Conservation (phyloP, 495 filamentous ascomycete species). For the Cetradonia linearis region DNA sequence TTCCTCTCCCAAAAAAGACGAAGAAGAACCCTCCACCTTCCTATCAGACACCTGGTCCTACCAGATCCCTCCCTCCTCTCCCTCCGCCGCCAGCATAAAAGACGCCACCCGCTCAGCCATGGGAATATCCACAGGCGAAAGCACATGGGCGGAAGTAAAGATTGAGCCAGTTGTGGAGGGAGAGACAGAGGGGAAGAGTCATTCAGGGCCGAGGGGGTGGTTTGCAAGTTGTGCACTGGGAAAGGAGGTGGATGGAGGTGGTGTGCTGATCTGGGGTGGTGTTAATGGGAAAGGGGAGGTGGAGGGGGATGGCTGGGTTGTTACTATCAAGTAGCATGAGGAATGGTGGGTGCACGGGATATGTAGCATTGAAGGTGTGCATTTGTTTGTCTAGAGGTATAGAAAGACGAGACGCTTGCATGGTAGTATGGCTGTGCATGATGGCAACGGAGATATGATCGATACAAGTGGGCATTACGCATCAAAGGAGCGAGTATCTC, state of each 20-base stretch:
- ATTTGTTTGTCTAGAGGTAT: too few relatives aligned
- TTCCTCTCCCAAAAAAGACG: too few relatives aligned
- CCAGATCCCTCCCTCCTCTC: conserved; percentile 36
- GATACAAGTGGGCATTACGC: too few relatives aligned
- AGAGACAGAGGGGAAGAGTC: conserved; percentile 35
- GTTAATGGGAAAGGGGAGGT: conserved; percentile 38
- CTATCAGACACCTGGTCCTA: conserved; percentile 42
- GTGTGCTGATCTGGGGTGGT: conserved; percentile 44
- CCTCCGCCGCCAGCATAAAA: conserved; percentile 41
- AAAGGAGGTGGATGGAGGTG: conserved; percentile 32
- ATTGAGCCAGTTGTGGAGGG: conserved; percentile 34
- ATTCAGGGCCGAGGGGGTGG: conserved; percentile 41
- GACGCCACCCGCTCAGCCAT: conserved; percentile 38
- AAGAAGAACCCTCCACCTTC: too few relatives aligned
- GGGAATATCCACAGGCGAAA: conserved; percentile 32
- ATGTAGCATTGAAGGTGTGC: too few relatives aligned
- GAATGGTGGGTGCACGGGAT: too few relatives aligned
- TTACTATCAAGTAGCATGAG: conserved; percentile 20
- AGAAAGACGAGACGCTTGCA: too few relatives aligned
- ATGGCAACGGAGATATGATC: too few relatives aligned
- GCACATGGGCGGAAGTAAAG: conserved; percentile 40
- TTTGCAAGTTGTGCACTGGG: conserved; percentile 35
- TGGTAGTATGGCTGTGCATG: too few relatives aligned
- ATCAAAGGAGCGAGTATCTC: too few relatives aligned
- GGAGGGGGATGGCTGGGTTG: conserved; percentile 44